Evolutionary conservation across 495 filamentous ascomycete genomes (phyloP).

Genomic region (Glonium stellatum): DNA sequence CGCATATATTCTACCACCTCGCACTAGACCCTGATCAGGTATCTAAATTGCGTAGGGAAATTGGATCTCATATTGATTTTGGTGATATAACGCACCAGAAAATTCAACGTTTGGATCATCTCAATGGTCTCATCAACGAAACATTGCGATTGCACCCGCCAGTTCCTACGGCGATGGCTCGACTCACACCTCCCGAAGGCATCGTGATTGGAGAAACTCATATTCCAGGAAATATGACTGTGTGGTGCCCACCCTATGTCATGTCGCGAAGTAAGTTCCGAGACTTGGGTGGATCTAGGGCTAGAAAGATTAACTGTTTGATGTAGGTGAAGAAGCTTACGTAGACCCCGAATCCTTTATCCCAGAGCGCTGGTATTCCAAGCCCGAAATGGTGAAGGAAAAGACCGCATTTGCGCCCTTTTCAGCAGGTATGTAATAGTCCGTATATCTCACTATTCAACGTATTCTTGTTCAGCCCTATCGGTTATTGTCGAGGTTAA

Average conservation of each 20-base stretch:
- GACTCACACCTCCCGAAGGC: conserved; percentile 12
- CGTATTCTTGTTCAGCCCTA: too few species aligned
- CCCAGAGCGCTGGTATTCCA: conserved; percentile 21
- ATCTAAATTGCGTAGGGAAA: conserved; percentile 31
- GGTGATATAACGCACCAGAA: conserved; percentile 18
- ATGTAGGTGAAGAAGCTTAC: conserved; percentile 8
- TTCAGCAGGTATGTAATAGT: conserved; percentile 4
- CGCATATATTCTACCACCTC: conserved; percentile 40
- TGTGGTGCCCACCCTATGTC: neutral
- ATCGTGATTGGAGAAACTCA: neutral
- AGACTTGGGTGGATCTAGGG: neutral
- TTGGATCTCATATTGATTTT: conserved; percentile 19
- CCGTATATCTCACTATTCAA: too few species aligned
- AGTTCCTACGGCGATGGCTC: conserved; percentile 1
- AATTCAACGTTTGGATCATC: conserved; percentile 27
- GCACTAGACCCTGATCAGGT: conserved; percentile 30
- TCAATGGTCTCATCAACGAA: conserved; percentile 40
- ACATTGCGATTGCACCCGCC: conserved; percentile 41
- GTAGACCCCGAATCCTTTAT: conserved; percentile 15
- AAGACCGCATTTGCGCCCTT: conserved; percentile 24
- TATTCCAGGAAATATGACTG: conserved; percentile 7
- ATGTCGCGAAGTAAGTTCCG: neutral
- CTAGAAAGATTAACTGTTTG: conserved; percentile 1
- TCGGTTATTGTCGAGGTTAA: too few species aligned
- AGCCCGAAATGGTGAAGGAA: conserved; percentile 18